phyloP scores from a whole-genome alignment of 345 rosid genomes.

The Boechera divaricarpa region DNA sequence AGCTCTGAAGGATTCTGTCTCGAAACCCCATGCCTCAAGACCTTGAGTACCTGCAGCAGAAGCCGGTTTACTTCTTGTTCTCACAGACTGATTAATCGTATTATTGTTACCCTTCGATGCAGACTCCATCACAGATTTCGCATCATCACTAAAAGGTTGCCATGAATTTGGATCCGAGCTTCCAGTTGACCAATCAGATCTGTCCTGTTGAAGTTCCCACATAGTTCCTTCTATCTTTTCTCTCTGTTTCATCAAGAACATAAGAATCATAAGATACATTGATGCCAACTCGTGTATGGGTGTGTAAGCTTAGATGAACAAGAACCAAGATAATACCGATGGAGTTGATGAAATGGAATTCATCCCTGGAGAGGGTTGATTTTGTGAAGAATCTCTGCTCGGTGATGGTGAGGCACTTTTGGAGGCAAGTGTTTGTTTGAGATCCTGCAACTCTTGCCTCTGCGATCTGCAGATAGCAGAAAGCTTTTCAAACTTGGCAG shows the following conservation, averaged over 20 bases:
- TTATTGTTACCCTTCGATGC: conserved; percentile 47
- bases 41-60: conserved; percentile 53
- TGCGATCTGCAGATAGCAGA: conserved; percentile 96
- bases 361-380: conserved; percentile 54
- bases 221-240: conserved; percentile 50
- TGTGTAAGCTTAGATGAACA: not conserved
- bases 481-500: conserved; percentile 86
- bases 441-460: conserved; percentile 95
- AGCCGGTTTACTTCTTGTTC: conserved; percentile 63
- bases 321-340: conserved; percentile 50
- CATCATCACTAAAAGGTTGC: conserved; percentile 78
- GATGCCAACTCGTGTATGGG: conserved; percentile 10
- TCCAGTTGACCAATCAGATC: conserved; percentile 53
- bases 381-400: conserved; percentile 52
- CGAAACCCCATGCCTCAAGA: conserved; percentile 83
- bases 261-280: conserved; percentile 17
- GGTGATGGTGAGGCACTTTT: conserved; percentile 65
- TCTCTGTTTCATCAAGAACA: conserved; percentile 47
- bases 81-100: conserved; percentile 52
- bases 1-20: conserved; percentile 73
- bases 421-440: conserved; percentile 77
- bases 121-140: conserved; percentile 54
- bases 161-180: conserved; percentile 64
- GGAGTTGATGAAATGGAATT: conserved; percentile 47
- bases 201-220: conserved; percentile 57